phyloP scores from a whole-genome alignment of 345 rosid genomes.

The Psidium guajava region DNA sequence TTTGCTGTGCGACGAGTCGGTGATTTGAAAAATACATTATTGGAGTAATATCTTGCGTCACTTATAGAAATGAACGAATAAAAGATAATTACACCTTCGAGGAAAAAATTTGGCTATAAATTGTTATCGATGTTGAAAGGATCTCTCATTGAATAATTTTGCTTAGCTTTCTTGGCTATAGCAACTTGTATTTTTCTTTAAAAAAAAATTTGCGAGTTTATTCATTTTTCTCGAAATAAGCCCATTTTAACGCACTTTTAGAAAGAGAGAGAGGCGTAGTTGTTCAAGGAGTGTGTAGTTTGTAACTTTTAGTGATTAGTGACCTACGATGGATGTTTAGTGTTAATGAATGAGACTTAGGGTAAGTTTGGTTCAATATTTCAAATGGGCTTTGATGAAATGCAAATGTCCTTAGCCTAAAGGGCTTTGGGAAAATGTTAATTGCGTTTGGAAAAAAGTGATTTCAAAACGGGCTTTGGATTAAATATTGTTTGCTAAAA shows the following conservation, averaged over 20 bases:
- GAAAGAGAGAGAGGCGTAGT: background rate
- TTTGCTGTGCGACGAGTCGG: accelerated
- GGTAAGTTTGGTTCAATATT: too few relatives aligned
- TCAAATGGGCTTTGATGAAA: too few relatives aligned
- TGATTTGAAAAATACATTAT: background rate
- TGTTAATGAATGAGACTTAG: background rate
- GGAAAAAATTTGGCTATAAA: background rate
- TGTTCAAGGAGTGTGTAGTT: too few relatives aligned
- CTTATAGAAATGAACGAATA: too few relatives aligned
- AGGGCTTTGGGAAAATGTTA: too few relatives aligned
- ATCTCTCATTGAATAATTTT: background rate
- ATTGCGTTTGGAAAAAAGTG: too few relatives aligned
- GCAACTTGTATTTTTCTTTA: too few relatives aligned
- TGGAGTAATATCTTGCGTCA: accelerated
- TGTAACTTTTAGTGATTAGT: too few relatives aligned
- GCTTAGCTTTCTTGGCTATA: too few relatives aligned
- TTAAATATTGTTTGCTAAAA: too few relatives aligned
- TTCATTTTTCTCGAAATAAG: accelerated
- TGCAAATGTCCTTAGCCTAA: too few relatives aligned
- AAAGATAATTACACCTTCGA: background rate
- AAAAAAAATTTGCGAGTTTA: background rate
- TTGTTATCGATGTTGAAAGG: background rate
- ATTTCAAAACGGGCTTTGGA: too few relatives aligned
- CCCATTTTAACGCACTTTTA: background rate
- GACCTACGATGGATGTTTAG: background rate